Evolutionary conservation across 805 yeast genomes (phyloP).

Genomic region (Yarrowia sp.): DNA sequence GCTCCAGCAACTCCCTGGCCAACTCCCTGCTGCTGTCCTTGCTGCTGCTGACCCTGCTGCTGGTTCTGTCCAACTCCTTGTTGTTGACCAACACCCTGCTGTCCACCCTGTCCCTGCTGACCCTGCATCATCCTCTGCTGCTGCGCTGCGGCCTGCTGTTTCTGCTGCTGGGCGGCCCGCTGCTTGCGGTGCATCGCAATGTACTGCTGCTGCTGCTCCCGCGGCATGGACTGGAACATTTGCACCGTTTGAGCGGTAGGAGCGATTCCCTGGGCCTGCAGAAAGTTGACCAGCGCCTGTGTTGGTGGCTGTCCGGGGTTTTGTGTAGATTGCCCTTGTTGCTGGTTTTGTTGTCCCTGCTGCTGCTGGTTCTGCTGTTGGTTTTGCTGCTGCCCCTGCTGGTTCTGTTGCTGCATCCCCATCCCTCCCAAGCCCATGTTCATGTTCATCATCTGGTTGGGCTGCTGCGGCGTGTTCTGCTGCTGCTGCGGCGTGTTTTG

Average conservation of each 20-base stretch:
- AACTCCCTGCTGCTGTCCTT: too few relatives aligned
- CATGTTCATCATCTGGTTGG: slow-evolving; percentile 24
- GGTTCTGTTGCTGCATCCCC: not conserved
- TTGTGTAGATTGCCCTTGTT: not conserved
- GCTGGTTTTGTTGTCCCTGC: slow-evolving; percentile 32
- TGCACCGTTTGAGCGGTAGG: slow-evolving; percentile 22
- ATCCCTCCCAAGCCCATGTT: slow-evolving; percentile 19
- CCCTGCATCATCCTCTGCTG: slow-evolving; percentile 34
- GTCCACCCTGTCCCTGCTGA: slow-evolving; percentile 26
- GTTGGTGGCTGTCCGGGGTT: not conserved
- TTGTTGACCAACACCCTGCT: slow-evolving; percentile 27
- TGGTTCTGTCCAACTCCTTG: too few relatives aligned
- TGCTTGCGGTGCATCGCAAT: slow-evolving; percentile 29
- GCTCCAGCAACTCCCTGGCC: too few relatives aligned
- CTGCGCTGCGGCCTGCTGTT: slow-evolving; percentile 29
- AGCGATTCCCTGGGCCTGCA: slow-evolving; percentile 26
- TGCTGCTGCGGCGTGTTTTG: slow-evolving; percentile 3
- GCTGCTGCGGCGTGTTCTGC: slow-evolving; percentile 23
- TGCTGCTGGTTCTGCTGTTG: slow-evolving; percentile 16
- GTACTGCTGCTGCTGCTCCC: slow-evolving; percentile 33
- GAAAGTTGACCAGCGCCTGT: slow-evolving; percentile 1
- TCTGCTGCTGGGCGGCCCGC: slow-evolving; percentile 31
- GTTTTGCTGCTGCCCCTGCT: not conserved
- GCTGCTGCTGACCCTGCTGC: slow-evolving; percentile 30
- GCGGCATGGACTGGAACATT: slow-evolving; percentile 30